A percentile compares a stretch with the other conserved stretches of the same genome.
Conservation (phyloP, 2,329 filamentous ascomycete species). For the Ophiocordyceps sinensis region DNA sequence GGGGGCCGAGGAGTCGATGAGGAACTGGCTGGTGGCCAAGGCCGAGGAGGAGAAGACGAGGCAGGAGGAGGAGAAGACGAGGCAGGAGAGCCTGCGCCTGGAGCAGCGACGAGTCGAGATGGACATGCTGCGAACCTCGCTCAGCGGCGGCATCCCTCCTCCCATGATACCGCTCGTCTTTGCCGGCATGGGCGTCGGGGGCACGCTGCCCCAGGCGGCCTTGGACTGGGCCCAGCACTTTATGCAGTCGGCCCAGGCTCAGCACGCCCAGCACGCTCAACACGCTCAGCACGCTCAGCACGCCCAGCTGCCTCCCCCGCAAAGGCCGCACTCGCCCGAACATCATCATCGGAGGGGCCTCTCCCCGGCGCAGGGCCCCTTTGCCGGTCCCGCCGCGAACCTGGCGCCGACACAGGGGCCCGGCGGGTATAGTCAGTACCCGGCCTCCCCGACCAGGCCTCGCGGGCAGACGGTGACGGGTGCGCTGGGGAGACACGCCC, state of each 20-base stretch:
- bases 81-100: conserved; percentile 52
- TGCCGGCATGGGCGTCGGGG: conserved; percentile 50
- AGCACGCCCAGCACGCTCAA: no score
- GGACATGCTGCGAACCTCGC: conserved; percentile 54
- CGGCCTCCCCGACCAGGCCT: conserved; percentile 33
- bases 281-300: no score
- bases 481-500: conserved; percentile 20
- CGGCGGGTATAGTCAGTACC: conserved; percentile 28
- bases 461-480: conserved; percentile 35
- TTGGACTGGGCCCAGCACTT: conserved; percentile 58
- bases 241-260: conserved; percentile 35
- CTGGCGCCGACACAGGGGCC: conserved; percentile 19
- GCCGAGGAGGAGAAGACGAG: no score
- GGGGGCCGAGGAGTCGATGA: conserved; percentile 55
- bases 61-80: conserved; percentile 61
- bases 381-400: conserved; percentile 19
- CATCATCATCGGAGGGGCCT: conserved; percentile 30
- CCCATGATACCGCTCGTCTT: conserved; percentile 64
- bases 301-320: conserved; percentile 36
- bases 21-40: conserved; percentile 55
- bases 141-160: conserved; percentile 57
- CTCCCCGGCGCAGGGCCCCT: conserved; percentile 27
- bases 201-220: conserved; percentile 42
- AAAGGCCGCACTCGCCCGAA: conserved; percentile 37
- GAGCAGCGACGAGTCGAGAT: conserved; percentile 62